Base-by-base conservation (phyloP, 345 rosid species). In the Clarkia xantiana region DNA sequence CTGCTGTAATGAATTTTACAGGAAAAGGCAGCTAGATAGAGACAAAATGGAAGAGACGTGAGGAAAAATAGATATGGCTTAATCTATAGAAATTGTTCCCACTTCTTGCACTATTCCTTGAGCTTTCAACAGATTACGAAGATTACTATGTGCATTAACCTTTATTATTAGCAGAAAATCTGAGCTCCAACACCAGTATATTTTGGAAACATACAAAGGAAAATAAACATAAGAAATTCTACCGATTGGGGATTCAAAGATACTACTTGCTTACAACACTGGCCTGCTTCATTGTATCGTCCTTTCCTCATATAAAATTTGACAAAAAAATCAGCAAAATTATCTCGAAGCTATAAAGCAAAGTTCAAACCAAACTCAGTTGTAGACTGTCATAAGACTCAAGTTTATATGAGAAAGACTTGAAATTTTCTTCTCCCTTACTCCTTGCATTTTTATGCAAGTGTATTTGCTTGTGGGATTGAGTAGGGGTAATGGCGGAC, bases 261-360 rank as follows among this genome's bases (percentile, higher is more conserved):
- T 55, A 93, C 74, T 2, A 96, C 99, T 64, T 87, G 99, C 42
- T 85, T 86, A 65, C 95, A 93, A 66, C 99, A 93, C 60, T 84
- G 95, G 4, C 82, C 70, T 14, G 95, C 99, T 80, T 93, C 99
- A 19, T 25, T 84, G 53, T 81, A 81, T 66, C 94, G 77, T 68
- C 99, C 96, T 64, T 87, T 93, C 9, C 90, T 74, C 94, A 93
- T 82, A 74, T 93, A 93, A 93, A 67, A 66, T 93, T 93, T 5
- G 96, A 86, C 99, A n/a, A 96, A 93, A 23, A 94, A 95, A 80
- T 93, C 99, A 58, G 95, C 86, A 60, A 87, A 93, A 55, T 70
- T 93, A 45, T 96, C 96, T 17, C 86, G 85, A 46, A 93, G 82
- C 99, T 93, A 85, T 62, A 62, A 17, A 34, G 40, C 52, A 11